Evolutionary conservation across 768 basidiomycete genomes (phyloP), one percentile per base, ranked within the genome.

Genomic region (Macrolepiota dolichaula): DNA sequence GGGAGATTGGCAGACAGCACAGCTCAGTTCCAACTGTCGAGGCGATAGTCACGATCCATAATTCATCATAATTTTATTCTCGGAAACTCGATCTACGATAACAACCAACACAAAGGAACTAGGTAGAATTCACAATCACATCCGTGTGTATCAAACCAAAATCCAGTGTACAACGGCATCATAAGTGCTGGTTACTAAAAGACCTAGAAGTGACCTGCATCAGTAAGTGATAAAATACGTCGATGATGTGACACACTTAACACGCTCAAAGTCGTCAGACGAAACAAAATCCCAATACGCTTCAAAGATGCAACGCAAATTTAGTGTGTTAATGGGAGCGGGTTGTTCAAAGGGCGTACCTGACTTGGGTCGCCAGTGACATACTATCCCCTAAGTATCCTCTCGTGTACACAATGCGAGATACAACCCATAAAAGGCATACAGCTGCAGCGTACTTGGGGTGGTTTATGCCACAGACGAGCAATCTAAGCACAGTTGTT

Each of bases 281-380:
- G 52, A 36, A 22, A 54, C 52, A 54, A 24, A 54, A 54, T 54
- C 12, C 52, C 36, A 38, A 2, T 37, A 10, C 52, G 35, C 52
- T 54, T 13, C 36, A 22, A 13, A 12, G 29, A 27, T 27, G 3
- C 25, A 12, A 38, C 22, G n/a, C 36, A 12, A 49, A 7, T 44
- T n/a, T 19, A 44, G 19, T 17, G 19, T 19, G 19, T 19, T 24
- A 12, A 24, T 27, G 22, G 1, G 12, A 49, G 19, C 19, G 38
- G 22, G 12, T 9, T 22, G 4, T 25, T 22, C 9, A 12, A 12
- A 37, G 12, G 38, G 22, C 51, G 46, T 32, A 63, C 62, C 57
- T 53, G 59, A 19, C 40, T 35, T 13, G 62, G 62, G 17, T 59
- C 57, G 6, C 62, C 62, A 27, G 57, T 50, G 17, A 55, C 40